A percentile compares a stretch with the other conserved stretches of the same genome.
Conservation (phyloP, 768 basidiomycete genomes). For the Kwoniella newhampshirensis region DNA sequence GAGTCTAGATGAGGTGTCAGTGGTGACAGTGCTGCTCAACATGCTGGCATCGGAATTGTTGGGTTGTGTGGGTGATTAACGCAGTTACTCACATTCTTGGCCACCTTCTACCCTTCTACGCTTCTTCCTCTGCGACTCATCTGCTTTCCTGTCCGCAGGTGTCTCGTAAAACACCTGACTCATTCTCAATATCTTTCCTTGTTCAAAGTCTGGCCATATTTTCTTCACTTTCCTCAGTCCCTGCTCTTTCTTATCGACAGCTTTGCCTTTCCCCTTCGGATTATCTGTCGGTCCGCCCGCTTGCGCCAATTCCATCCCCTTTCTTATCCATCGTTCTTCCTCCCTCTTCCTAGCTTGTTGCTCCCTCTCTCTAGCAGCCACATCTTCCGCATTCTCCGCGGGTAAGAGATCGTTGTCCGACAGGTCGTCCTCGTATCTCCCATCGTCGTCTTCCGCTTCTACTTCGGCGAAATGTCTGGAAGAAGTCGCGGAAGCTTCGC, state of each 20-base stretch:
- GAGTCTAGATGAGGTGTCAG: conserved; percentile 14
- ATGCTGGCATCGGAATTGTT: background rate
- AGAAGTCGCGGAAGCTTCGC: conserved; percentile 18
- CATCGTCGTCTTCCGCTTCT: conserved; percentile 37
- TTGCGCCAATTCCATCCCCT: conserved; percentile 13
- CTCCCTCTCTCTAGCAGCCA: conserved; percentile 12
- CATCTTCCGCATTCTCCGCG: conserved; percentile 23
- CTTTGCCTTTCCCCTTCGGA: conserved; percentile 10
- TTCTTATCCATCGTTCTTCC: conserved; percentile 19
- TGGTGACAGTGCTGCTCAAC: too few species aligned
- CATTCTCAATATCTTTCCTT: conserved; percentile 40
- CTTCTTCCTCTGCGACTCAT: conserved; percentile 26
- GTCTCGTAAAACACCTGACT: conserved; percentile 46
- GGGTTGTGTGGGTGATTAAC: too few species aligned
- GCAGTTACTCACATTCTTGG: conserved; percentile 27
- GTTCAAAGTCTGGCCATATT: conserved; percentile 42
- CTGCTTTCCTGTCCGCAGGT: conserved; percentile 21
- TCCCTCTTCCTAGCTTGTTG: conserved; percentile 21
- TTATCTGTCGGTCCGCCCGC: conserved; percentile 11
- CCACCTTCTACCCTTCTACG: conserved; percentile 24
- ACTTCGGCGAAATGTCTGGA: conserved; percentile 26
- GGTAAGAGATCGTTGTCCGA: conserved; percentile 22
- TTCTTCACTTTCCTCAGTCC: conserved; percentile 24
- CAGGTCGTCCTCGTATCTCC: conserved; percentile 36
- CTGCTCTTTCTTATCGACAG: conserved; percentile 17